A percentile compares a stretch with the other conserved stretches of the same genome.
Evolutionary conservation across 768 basidiomycete genomes (phyloP).

Genomic region (Candolleomyces aberdarensis): DNA sequence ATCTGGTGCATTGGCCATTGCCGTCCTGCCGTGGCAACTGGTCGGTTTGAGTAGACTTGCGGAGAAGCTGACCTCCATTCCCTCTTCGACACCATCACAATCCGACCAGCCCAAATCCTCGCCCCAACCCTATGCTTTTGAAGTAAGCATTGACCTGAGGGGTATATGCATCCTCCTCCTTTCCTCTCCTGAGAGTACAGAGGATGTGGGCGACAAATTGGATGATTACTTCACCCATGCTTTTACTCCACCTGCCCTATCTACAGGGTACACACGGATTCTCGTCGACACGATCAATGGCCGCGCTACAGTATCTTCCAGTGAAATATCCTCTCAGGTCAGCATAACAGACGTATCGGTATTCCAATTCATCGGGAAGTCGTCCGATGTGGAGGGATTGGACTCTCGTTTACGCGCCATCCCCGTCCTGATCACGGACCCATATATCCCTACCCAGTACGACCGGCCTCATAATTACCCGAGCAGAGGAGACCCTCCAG

Average conservation of each 20-base stretch:
- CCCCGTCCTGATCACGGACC: conserved; percentile 76
- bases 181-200: neutral
- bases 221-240: conserved; percentile 54
- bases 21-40: conserved; percentile 56
- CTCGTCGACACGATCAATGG: conserved; percentile 36
- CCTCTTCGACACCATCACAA: neutral
- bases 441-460: conserved; percentile 61
- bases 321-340: neutral
- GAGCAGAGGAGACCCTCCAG: conserved; percentile 14
- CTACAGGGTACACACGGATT: conserved; percentile 51
- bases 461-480: conserved; percentile 41
- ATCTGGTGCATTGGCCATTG: conserved; percentile 52
- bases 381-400: conserved; percentile 14
- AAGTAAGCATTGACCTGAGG: neutral
- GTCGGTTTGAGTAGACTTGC: conserved; percentile 42
- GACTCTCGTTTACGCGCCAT: conserved; percentile 29
- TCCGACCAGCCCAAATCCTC: neutral
- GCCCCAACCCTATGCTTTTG: neutral
- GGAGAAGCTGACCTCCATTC: conserved; percentile 23
- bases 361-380: conserved; percentile 42
- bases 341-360: conserved; percentile 50
- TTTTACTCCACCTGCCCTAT: conserved; percentile 50
- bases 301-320: neutral
- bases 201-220: conserved; percentile 6
- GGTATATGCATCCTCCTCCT: neutral